phyloP scores from a whole-genome alignment of 495 filamentous ascomycete species.

The Melanomma pulvis-pyrius region DNA sequence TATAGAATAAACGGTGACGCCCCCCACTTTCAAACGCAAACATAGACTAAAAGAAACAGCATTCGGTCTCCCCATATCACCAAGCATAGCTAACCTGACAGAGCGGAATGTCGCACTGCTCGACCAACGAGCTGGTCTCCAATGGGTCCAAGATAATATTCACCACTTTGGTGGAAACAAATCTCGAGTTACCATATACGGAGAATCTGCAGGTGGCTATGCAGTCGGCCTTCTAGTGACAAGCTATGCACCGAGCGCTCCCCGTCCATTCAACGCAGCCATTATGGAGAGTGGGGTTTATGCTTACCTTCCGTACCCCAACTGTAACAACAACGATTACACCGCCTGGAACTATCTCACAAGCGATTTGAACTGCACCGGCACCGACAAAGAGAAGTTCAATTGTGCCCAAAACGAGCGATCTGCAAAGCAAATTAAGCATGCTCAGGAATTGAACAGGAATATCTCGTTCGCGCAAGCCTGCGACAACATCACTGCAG shows the following conservation, averaged over 20 bases:
- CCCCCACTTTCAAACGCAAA: not conserved
- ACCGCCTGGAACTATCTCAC: not conserved
- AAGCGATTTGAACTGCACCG: not conserved
- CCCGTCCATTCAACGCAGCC: not conserved
- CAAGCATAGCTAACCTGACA: conserved; percentile 9
- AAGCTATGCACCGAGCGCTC: not conserved
- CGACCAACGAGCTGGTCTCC: conserved; percentile 19
- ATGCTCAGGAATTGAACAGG: conserved; percentile 37
- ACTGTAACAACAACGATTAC: not conserved
- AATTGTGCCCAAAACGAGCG: conserved; percentile 17
- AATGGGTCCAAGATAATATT: conserved; percentile 26
- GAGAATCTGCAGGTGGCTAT: conserved; percentile 18
- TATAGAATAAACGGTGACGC: conserved; percentile 21
- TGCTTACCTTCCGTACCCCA: not conserved
- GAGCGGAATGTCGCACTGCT: conserved; percentile 16
- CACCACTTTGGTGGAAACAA: conserved; percentile 9
- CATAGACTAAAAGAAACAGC: not conserved
- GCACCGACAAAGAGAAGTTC: conserved; percentile 9
- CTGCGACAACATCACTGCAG: conserved; percentile 37
- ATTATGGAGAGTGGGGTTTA: conserved; percentile 6
- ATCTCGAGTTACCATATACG: conserved; percentile 17
- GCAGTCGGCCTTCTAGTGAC: conserved; percentile 11
- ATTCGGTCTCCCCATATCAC: conserved; percentile 22
- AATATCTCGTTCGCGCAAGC: not conserved
- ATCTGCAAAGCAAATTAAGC: conserved; percentile 19